A percentile compares a stretch with the other conserved stretches of the same genome.
Evolutionary conservation across 2,329 filamentous ascomycete species (phyloP).

Genomic region (Hirsutella thompsonii): DNA sequence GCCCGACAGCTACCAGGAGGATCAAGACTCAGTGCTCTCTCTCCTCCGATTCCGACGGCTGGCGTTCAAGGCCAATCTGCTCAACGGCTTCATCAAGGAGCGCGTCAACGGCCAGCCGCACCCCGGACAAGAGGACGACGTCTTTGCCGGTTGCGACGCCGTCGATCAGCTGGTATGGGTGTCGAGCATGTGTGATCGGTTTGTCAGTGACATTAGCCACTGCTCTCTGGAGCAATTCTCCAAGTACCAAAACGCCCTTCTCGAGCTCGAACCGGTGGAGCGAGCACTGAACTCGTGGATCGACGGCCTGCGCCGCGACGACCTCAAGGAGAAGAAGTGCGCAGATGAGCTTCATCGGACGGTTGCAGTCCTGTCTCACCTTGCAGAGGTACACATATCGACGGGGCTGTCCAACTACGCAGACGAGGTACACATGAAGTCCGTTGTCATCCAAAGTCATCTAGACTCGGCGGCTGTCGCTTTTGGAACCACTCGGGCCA

Average conservation of each 20-base stretch:
- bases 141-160: conserved; percentile 68
- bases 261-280: conserved; percentile 86
- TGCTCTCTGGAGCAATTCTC: conserved; percentile 70
- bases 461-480: conserved; percentile 65
- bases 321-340: conserved; percentile 74
- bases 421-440: conserved; percentile 67
- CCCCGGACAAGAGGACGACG: conserved; percentile 61
- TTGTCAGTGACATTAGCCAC: conserved; percentile 65
- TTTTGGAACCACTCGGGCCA: conserved; percentile 47
- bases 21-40: conserved; percentile 77
- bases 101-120: conserved; percentile 54
- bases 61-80: conserved; percentile 72
- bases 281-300: conserved; percentile 80
- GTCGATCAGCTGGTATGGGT: conserved; percentile 81
- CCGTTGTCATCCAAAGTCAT: conserved; percentile 64
- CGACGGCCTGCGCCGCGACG: conserved; percentile 69
- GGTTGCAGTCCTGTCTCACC: conserved; percentile 75
- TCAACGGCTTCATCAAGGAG: conserved; percentile 69
- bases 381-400: conserved; percentile 68
- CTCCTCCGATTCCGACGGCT: conserved; percentile 80
- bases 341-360: conserved; percentile 71
- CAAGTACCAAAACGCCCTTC: conserved; percentile 64
- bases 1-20: conserved; percentile 68
- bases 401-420: conserved; percentile 60
- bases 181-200: conserved; percentile 68